phyloP scores from a whole-genome alignment of 164 flowering plant genomes.

The Dillenia turbinata region DNA sequence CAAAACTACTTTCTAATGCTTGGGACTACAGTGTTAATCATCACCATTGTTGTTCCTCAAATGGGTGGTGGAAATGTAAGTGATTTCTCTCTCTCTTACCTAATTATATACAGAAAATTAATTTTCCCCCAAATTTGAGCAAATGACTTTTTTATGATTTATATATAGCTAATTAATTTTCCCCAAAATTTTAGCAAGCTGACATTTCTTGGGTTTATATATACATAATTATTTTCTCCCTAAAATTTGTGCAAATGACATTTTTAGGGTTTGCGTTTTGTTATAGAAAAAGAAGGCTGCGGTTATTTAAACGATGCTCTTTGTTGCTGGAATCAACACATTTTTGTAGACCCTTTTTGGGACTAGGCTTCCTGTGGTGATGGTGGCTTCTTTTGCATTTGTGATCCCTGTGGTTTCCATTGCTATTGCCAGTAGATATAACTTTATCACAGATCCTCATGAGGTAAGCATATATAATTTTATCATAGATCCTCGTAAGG shows the following conservation, averaged over 20 bases:
- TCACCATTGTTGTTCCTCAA: slow-evolving; percentile 46
- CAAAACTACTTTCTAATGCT: slow-evolving; percentile 73
- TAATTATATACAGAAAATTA: no score
- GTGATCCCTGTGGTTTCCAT: slow-evolving; percentile 39
- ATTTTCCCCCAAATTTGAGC: no score
- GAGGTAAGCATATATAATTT: no score
- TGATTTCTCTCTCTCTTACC: background rate
- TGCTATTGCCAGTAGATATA: slow-evolving; percentile 5
- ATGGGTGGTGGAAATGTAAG: slow-evolving; percentile 78
- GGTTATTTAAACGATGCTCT: slow-evolving; percentile 56
- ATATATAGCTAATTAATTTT: no score
- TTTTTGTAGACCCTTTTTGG: slow-evolving; percentile 62
- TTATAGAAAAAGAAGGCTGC: slow-evolving; percentile 47
- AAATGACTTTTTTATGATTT: no score
- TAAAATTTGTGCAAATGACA: no score
- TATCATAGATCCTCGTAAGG: background rate
- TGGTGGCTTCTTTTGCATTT: slow-evolving; percentile 61
- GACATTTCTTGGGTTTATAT: no score
- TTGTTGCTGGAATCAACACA: slow-evolving; percentile 69
- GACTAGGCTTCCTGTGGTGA: slow-evolving; percentile 58
- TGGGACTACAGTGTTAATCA: slow-evolving; percentile 53
- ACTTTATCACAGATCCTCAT: no score
- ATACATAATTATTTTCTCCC: no score
- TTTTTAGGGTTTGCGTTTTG: no score
- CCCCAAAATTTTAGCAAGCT: no score